Evolutionary conservation across 2,329 filamentous ascomycete species (phyloP), one percentile per base, ranked within the genome.

Genomic region (Didymella arachidicola): DNA sequence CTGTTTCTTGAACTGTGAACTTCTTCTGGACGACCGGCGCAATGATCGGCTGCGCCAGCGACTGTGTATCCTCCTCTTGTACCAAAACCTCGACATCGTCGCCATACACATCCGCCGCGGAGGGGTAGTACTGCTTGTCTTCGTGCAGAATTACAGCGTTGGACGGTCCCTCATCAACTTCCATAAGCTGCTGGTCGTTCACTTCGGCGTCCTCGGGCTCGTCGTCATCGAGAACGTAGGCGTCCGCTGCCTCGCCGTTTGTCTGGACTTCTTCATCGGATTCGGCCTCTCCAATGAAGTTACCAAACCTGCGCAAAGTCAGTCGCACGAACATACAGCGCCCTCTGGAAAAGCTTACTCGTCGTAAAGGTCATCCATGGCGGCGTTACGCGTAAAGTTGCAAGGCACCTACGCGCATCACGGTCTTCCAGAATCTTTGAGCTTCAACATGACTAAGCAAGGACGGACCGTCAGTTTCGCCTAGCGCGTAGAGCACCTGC

Each of bases 41-140:
- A 73, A 99, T 91, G 61, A 99, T 98, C 30, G 95, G 95, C 72
- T 97, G 88, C 29, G 91, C 88, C 62, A 99, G 84, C 45, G 93
- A 91, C 77, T 99, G 95, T 59, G 93, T 91, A 82, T 99, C 95
- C 80, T 98, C 95, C 78, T 99, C 95, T 74, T 98, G 91, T 36
- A 99, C 94, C 78, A 97, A 81, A 1, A 94, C 95, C 80, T 99
- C 95, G 70, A 99, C 95, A 79, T 95, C 93, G 69, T 88, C 85
- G 51, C 95, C 95, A 76, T 98, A 99, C 41, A 97, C 89, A 78
- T 99, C 95, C 74, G 94, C 89, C 56, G 95, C 95, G n/a, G 93
- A 97, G 29, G 95, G 95, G 75, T 99, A 99, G 79, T 99, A 99
- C 77, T 98, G 95, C 79, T 99, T 99, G 81, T 99, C 95, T 83